Conservation (phyloP, 2,329 filamentous ascomycete genomes). For the Penicillium fuscoglaucum region DNA sequence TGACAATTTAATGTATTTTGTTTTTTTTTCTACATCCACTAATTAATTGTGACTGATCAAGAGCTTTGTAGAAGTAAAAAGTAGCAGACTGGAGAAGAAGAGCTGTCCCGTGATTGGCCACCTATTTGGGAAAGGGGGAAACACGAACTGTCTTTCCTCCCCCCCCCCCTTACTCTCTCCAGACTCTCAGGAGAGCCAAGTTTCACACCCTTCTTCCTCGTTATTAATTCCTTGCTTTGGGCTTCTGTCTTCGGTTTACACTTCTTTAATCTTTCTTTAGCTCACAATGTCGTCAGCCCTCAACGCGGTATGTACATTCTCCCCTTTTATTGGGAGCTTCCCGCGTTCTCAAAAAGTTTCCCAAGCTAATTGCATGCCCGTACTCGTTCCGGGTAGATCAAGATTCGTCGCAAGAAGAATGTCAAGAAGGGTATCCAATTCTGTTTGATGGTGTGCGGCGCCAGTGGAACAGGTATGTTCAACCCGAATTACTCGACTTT, state of each 20-base stretch:
- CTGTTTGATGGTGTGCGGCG: constrained; percentile 99
- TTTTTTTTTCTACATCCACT: neutral
- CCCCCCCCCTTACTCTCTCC: constrained; percentile 24
- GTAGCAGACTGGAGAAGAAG: constrained; percentile 22
- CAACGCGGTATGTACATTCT: constrained; percentile 51
- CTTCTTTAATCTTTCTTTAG: constrained; percentile 27
- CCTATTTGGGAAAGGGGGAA: constrained; percentile 32
- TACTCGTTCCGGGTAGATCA: constrained; percentile 60
- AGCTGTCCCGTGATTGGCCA: constrained; percentile 28
- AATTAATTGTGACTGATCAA: constrained; percentile 12
- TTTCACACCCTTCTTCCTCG: constrained; percentile 25
- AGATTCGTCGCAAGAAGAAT: constrained; percentile 99
- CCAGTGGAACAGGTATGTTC: constrained; percentile 84
- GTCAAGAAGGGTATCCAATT: constrained; percentile 99
- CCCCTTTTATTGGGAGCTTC: constrained; percentile 26
- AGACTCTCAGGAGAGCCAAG: constrained; percentile 30
- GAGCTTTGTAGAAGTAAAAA: constrained; percentile 4
- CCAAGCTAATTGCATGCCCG: constrained; percentile 24
- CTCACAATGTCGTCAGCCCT: constrained; percentile 55
- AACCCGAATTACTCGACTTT: neutral
- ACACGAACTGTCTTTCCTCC: constrained; percentile 31
- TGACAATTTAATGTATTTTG: neutral
- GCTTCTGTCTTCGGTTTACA: constrained; percentile 17
- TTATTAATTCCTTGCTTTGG: constrained; percentile 23
- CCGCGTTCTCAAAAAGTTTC: constrained; percentile 20